These are phyloP conservation scores for Brasilioporus rufonigricans DNA, from an alignment of 768 basidiomycete species.

Conservation along the genomic window DNA sequence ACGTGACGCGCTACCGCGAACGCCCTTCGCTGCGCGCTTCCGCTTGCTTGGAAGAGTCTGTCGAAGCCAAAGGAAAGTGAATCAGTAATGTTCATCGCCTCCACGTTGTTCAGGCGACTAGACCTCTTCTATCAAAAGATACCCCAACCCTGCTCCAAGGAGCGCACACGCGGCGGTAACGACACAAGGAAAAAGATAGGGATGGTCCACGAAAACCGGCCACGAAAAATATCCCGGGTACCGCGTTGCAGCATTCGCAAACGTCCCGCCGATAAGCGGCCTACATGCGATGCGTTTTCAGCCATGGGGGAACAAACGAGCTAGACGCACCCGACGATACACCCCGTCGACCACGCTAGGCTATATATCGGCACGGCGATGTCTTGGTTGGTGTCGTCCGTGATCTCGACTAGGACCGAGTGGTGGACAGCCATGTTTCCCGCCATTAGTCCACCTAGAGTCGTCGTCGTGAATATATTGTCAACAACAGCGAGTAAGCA, in stretches of 20 bases:
- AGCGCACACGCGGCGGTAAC: conserved; percentile 10
- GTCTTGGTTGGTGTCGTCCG: conserved; percentile 60
- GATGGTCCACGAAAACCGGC: conserved; percentile 11
- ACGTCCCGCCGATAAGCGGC: conserved; percentile 19
- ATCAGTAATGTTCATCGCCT: too few relatives aligned
- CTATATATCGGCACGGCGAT: conserved; percentile 57
- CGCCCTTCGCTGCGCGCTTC: not conserved
- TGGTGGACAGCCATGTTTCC: conserved; percentile 63
- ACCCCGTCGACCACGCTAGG: conserved; percentile 54
- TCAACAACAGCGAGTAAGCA: too few relatives aligned
- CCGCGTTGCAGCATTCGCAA: conserved; percentile 15
- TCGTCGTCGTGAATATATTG: too few relatives aligned
- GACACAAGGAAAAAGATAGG: conserved; percentile 18
- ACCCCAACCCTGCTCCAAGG: conserved; percentile 9
- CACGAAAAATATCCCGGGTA: conserved; percentile 8
- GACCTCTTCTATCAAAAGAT: conserved; percentile 21
- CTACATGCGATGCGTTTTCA: not conserved
- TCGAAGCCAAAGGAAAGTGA: too few relatives aligned
- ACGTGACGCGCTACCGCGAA: too few relatives aligned
- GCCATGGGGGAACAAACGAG: not conserved
- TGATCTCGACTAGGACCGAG: conserved; percentile 59
- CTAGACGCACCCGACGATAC: conserved; percentile 48
- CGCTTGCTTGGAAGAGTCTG: conserved; percentile 22
- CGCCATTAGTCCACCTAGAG: conserved; percentile 52
- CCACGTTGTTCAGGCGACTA: not conserved